Evolutionary conservation across 2,329 filamentous ascomycete species (phyloP).

Genomic region (Cercospora sesami): DNA sequence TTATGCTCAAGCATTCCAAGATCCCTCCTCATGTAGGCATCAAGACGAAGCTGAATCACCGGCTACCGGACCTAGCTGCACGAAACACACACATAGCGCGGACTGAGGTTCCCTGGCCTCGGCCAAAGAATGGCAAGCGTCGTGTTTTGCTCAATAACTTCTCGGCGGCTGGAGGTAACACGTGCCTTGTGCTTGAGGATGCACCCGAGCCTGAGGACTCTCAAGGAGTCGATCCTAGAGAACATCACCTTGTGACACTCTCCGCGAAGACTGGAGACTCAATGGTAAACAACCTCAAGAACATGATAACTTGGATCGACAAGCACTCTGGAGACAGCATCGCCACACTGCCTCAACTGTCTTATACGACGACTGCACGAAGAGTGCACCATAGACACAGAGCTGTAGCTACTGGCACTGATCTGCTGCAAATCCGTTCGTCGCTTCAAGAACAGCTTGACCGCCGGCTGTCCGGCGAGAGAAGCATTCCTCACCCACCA

Average conservation of each 20-base stretch:
- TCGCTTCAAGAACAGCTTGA: conserved; percentile 6
- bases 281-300: conserved; percentile 54
- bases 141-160: conserved; percentile 64
- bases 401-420: conserved; percentile 11
- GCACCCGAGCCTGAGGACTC: conserved; percentile 45
- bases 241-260: conserved; percentile 57
- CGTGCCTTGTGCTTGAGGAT: conserved; percentile 65
- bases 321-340: neutral
- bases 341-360: conserved; percentile 16
- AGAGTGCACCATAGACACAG: conserved; percentile 29
- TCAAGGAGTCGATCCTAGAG: conserved; percentile 45
- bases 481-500: conserved; percentile 6
- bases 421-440: conserved; percentile 6
- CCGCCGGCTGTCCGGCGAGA: conserved; percentile 1
- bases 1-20: conserved; percentile 63
- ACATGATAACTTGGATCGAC: conserved; percentile 14
- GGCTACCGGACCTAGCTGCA: conserved; percentile 58
- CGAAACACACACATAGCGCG: conserved; percentile 60
- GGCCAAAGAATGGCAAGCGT: conserved; percentile 36
- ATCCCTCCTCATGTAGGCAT: conserved; percentile 70
- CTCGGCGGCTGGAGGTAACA: conserved; percentile 70
- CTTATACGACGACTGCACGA: conserved; percentile 35
- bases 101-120: conserved; percentile 47
- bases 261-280: conserved; percentile 55
- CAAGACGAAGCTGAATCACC: conserved; percentile 63